Evolutionary conservation across 2,329 filamentous ascomycete species (phyloP).

Genomic region (Podosphaera fusca): DNA sequence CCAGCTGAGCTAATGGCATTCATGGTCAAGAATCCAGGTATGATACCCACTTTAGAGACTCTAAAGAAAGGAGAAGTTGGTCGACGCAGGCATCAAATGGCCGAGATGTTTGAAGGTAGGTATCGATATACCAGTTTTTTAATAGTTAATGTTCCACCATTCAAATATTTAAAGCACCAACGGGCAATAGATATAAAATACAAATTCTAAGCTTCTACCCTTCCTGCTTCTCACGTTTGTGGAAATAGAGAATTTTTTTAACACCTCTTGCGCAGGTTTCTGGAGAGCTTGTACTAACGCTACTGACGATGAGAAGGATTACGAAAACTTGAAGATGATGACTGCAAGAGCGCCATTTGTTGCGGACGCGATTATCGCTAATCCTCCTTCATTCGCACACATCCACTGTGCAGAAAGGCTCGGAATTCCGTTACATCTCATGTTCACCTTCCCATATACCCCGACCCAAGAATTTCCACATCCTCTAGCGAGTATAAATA

Average conservation of each 20-base stretch:
- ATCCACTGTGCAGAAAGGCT: conserved; percentile 60
- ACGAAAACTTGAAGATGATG: conserved; percentile 40
- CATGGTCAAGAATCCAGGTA: conserved; percentile 59
- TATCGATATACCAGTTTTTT: not conserved
- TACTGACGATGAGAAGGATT: conserved; percentile 43
- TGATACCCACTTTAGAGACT: conserved; percentile 52
- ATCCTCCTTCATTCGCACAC: conserved; percentile 58
- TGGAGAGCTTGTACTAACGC: conserved; percentile 58
- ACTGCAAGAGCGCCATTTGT: conserved; percentile 36
- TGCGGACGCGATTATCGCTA: conserved; percentile 65
- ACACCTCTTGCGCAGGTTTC: conserved; percentile 23
- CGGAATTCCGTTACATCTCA: conserved; percentile 56
- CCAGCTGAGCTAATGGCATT: conserved; percentile 68
- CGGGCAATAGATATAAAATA: no score
- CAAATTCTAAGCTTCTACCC: no score
- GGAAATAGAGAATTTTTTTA: no score
- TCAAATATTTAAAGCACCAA: no score
- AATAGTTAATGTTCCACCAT: not conserved
- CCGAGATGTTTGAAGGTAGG: conserved; percentile 48
- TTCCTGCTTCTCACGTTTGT: no score
- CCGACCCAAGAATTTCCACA: conserved; percentile 50
- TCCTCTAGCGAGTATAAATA: conserved; percentile 53
- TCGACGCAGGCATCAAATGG: conserved; percentile 43
- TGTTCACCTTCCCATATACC: conserved; percentile 74
- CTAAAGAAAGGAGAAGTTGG: conserved; percentile 53